These are phyloP conservation scores for Malus orientalis DNA, from an alignment of 306 rosid species.

Conservation along the genomic window DNA sequence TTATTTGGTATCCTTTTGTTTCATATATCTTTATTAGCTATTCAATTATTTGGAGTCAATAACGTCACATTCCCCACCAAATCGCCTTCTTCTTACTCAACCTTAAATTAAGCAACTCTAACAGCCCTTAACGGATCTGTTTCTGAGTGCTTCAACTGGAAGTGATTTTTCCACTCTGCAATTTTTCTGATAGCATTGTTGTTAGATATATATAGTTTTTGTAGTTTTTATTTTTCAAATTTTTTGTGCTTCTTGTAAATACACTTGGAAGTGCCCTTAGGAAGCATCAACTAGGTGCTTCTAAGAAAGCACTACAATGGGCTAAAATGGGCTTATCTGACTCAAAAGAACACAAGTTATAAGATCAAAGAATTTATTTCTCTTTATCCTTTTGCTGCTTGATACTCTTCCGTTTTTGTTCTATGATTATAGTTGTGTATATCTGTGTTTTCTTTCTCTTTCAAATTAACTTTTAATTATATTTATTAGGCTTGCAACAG, in stretches of 20 bases:
- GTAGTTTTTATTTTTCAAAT: no score
- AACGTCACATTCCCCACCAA: not conserved
- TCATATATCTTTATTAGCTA: not conserved
- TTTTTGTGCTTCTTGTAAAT: no score
- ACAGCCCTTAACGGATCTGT: not conserved
- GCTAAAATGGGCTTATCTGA: not conserved
- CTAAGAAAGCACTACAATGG: not conserved
- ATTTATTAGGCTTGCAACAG: not conserved
- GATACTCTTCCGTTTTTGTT: not conserved
- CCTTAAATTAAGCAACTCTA: not conserved
- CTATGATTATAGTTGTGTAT: not conserved
- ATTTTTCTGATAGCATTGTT: no score
- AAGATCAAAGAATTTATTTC: not conserved
- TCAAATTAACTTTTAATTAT: not conserved
- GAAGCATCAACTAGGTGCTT: not conserved
- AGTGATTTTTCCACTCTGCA: no score
- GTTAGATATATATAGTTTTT: no score
- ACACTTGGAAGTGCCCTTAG: not conserved
- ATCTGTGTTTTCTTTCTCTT: not conserved
- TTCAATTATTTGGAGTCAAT: not conserved
- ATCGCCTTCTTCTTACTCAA: not conserved
- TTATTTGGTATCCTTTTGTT: conserved; percentile 63
- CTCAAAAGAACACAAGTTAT: not conserved
- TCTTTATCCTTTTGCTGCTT: not conserved
- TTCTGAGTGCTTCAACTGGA: no score